Evolutionary conservation across 148 eudicot species (phyloP), one percentile per base, ranked within the genome.

Genomic region (Cornus florida): DNA sequence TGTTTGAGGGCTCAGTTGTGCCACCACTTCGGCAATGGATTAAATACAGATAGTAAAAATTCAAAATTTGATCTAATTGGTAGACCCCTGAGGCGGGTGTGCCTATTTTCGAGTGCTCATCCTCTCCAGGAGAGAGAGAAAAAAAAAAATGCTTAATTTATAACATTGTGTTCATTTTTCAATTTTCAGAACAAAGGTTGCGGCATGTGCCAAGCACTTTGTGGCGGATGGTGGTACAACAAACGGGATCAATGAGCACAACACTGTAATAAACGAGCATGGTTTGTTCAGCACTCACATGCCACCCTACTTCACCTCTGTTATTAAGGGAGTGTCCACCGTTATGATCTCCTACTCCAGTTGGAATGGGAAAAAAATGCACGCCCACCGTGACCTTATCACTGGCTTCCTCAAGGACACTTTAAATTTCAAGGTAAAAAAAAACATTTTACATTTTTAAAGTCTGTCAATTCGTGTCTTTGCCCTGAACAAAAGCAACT

Each of bases 331-430:
- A 22, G 98, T 95, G 0, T 80, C 92, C 0, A 84, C 98, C 7
- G 78, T 95, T 81, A 95, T 95, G 98, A 80, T 93, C 76, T 95
- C 98, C 20, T 95, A 92, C 84, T 95, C 98, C 2, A 93, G 98
- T 89, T 91, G 87, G 89, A 95, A 95, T 56, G 96, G 97, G 23
- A 17, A 85, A 46, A 95, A 90, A 82, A 95, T 95, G 98, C 98
- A 95, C 50, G 85, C 92, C 65, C 88, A 91, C 75, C 86, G 77
- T 24, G 53, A 86, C 43, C 92, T 92, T 8, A 38, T 95, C 24
- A 91, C 97, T 7, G 85, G 87, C 7, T 91, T 88, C 77, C 95
- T 94, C 2, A 94, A 94, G 77, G 82, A 88, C 78, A 90, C 76
- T 10, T 80, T 91, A 46, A 83, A 80, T 60, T 94, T 94, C 88